Evolutionary conservation across 805 yeast species (phyloP).

Genomic region (Pichia ethanolica): DNA sequence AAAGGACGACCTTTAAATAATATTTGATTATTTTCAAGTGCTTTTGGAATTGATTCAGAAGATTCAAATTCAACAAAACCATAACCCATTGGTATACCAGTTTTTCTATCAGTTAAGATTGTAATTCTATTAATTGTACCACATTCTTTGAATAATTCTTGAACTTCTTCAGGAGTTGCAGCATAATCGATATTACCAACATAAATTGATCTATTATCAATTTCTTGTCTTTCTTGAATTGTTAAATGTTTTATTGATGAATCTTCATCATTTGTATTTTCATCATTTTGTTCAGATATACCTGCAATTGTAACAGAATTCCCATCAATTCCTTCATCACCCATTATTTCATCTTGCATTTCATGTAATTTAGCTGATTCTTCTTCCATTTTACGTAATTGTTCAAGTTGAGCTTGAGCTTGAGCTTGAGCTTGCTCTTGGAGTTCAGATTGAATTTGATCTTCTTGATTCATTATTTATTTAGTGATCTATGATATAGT

Average conservation of each 20-base stretch:
- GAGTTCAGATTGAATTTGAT: neutral
- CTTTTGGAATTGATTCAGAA: constrained; percentile 53
- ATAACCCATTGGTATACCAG: constrained; percentile 82
- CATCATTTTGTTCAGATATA: neutral
- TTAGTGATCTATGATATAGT: neutral
- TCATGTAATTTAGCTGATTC: constrained; percentile 58
- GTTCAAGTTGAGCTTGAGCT: constrained; percentile 14
- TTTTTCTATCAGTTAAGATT: constrained; percentile 59
- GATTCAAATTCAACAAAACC: constrained; percentile 83
- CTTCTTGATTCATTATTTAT: neutral
- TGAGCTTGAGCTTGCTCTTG: neutral
- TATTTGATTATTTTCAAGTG: constrained; percentile 56
- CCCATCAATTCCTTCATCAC: neutral
- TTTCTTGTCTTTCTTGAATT: constrained; percentile 42
- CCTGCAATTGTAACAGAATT: neutral
- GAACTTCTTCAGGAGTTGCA: constrained; percentile 72
- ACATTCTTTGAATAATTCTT: constrained; percentile 58
- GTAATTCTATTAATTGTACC: constrained; percentile 79
- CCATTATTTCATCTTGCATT: constrained; percentile 36
- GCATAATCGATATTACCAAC: constrained; percentile 83
- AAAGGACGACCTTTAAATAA: constrained; percentile 61
- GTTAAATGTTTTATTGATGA: constrained; percentile 7
- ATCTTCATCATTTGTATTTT: neutral
- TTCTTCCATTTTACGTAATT: constrained; percentile 47
- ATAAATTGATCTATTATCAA: constrained; percentile 71